These are phyloP conservation scores for Acer campestre DNA, from an alignment of 345 rosid genomes.

Conservation along the genomic window DNA sequence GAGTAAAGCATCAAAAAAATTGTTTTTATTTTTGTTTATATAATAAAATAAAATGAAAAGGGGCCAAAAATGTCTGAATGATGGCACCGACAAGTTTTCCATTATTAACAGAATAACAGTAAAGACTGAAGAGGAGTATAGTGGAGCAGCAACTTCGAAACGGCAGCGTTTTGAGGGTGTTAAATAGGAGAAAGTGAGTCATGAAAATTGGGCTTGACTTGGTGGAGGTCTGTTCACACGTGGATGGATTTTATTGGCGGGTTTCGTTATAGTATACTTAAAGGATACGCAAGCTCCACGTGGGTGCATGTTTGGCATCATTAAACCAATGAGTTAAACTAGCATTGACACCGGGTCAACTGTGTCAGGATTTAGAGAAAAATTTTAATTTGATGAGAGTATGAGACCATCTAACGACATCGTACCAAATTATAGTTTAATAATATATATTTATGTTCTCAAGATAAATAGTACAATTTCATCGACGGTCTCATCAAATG, in stretches of 20 bases:
- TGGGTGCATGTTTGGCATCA: conserved; percentile 3
- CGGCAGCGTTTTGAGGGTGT: neutral
- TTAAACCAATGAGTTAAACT: no score
- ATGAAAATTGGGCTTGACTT: conserved; percentile 30
- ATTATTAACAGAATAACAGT: conserved; percentile 9
- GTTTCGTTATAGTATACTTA: conserved; percentile 15
- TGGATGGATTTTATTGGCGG: neutral
- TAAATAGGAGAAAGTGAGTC: conserved; percentile 8
- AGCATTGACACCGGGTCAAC: no score
- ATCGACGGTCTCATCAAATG: no score
- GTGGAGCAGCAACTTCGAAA: neutral
- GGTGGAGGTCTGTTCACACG: neutral
- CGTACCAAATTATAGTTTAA: no score
- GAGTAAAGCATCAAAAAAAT: no score
- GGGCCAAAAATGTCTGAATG: conserved; percentile 29
- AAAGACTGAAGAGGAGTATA: no score
- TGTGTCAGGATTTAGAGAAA: no score
- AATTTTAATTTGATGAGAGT: no score
- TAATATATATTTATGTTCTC: no score
- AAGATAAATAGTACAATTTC: no score
- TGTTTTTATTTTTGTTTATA: neutral
- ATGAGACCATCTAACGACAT: no score
- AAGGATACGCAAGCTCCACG: conserved; percentile 33
- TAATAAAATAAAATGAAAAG: neutral
- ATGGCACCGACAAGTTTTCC: conserved; percentile 41